A percentile compares a stretch with the other conserved stretches of the same genome.
Conservation (phyloP, 1,139 yeast species). For the Zygosaccharomyces sapae region DNA sequence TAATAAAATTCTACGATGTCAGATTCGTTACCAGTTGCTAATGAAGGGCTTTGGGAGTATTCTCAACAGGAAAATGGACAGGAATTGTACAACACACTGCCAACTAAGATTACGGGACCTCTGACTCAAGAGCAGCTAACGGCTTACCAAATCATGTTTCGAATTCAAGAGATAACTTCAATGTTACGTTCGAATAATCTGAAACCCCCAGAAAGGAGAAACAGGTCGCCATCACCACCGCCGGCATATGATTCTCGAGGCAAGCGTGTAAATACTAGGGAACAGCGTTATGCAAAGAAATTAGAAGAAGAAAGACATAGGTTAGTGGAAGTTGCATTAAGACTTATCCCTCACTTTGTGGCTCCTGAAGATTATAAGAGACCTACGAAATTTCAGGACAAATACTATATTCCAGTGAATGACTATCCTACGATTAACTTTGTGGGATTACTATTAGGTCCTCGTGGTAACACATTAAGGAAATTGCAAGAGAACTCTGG, state of each 20-base stretch:
- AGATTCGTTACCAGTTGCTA: slow-evolving; percentile 4
- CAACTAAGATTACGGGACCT: slow-evolving; percentile 45
- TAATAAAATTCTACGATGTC: background rate
- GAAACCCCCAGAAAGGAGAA: slow-evolving; percentile 34
- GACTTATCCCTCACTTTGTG: slow-evolving; percentile 67
- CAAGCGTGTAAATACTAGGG: slow-evolving; percentile 79
- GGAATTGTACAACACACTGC: slow-evolving; percentile 25
- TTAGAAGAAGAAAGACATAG: slow-evolving; percentile 76
- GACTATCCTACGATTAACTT: slow-evolving; percentile 92
- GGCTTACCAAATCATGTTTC: slow-evolving; percentile 67
- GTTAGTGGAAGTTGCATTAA: slow-evolving; percentile 68
- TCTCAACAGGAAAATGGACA: background rate
- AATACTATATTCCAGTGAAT: slow-evolving; percentile 76
- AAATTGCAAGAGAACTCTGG: slow-evolving; percentile 79
- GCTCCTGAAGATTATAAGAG: slow-evolving; percentile 77
- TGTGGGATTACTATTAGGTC: slow-evolving; percentile 86
- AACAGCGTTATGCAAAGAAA: slow-evolving; percentile 54
- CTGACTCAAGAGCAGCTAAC: slow-evolving; percentile 83
- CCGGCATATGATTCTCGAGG: slow-evolving; percentile 85
- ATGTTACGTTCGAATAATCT: slow-evolving; percentile 49
- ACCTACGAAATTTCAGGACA: slow-evolving; percentile 73
- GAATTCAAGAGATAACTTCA: slow-evolving; percentile 77
- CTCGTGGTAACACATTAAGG: slow-evolving; percentile 87
- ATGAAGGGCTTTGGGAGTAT: slow-evolving; percentile 17
- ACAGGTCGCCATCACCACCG: slow-evolving; percentile 83